phyloP scores from a whole-genome alignment of 352 stramenopile genomes.

The Achlya hypogyna region DNA sequence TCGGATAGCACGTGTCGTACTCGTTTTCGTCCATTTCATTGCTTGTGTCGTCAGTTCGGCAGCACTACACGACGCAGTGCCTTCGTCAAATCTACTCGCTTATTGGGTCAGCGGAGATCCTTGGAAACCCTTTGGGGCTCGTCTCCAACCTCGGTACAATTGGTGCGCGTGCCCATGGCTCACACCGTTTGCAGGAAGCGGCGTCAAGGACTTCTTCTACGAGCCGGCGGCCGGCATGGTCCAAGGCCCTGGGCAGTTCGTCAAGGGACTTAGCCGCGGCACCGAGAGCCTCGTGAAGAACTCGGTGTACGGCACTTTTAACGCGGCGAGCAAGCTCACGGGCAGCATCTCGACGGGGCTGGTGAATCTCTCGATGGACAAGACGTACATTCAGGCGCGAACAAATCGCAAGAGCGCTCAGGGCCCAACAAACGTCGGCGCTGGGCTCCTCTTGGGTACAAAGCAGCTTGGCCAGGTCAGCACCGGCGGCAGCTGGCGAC shows the following conservation, averaged over 20 bases:
- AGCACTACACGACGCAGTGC: slow-evolving; percentile 75
- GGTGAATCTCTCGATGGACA: slow-evolving; percentile 83
- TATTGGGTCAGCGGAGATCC: slow-evolving; percentile 61
- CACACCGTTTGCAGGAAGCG: slow-evolving; percentile 22
- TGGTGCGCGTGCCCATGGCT: no score
- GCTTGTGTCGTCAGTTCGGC: slow-evolving; percentile 59
- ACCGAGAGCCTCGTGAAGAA: slow-evolving; percentile 86
- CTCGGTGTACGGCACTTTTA: slow-evolving; percentile 88
- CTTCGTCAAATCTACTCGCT: slow-evolving; percentile 76
- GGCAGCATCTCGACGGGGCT: slow-evolving; percentile 87
- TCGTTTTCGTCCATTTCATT: slow-evolving; percentile 65
- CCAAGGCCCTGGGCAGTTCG: slow-evolving; percentile 80
- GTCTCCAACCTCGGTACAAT: slow-evolving; percentile 74
- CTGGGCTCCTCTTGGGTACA: slow-evolving; percentile 74
- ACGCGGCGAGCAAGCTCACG: slow-evolving; percentile 89
- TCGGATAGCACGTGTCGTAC: slow-evolving; percentile 63
- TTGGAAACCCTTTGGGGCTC: slow-evolving; percentile 85
- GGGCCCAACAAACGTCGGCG: slow-evolving; percentile 77
- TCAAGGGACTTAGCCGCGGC: slow-evolving; percentile 79
- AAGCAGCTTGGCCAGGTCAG: slow-evolving; percentile 79
- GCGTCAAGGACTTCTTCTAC: slow-evolving; percentile 89
- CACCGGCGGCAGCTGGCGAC: neutral
- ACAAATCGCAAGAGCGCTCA: slow-evolving; percentile 69
- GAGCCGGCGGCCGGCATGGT: slow-evolving; percentile 82
- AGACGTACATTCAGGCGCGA: slow-evolving; percentile 77